Conservation (phyloP, 179 eudicot genomes). For the Silene noctiflora region DNA sequence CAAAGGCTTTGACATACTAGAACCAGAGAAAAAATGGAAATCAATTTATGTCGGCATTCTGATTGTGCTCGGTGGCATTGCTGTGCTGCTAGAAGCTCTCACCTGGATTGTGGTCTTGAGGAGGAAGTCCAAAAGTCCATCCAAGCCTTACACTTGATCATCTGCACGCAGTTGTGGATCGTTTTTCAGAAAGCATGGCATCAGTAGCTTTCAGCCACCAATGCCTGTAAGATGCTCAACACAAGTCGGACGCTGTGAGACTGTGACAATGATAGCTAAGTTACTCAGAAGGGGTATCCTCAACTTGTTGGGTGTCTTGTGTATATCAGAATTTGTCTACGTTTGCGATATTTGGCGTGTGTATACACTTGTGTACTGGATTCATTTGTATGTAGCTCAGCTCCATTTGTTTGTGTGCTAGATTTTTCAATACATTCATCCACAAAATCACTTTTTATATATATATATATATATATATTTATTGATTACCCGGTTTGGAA, state of each 20-base stretch:
- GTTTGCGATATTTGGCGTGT: slow-evolving; percentile 15
- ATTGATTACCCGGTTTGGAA: neutral
- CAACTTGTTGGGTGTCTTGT: slow-evolving; percentile 14
- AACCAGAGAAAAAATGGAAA: slow-evolving; percentile 63
- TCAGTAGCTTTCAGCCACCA: neutral
- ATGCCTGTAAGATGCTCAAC: neutral
- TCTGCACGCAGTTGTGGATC: no score
- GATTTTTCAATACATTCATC: slow-evolving; percentile 3
- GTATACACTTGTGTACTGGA: slow-evolving; percentile 13
- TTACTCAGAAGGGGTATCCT: neutral
- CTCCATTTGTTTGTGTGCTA: slow-evolving; percentile 14
- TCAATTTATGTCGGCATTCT: slow-evolving; percentile 42
- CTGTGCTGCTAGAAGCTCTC: slow-evolving; percentile 48
- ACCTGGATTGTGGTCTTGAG: slow-evolving; percentile 51
- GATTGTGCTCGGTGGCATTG: slow-evolving; percentile 39
- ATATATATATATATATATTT: neutral
- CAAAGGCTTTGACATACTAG: slow-evolving; percentile 61
- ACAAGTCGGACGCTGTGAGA: neutral
- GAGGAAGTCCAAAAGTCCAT: slow-evolving; percentile 33
- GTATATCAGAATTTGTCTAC: neutral
- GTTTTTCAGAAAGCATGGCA: neutral
- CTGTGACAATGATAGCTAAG: neutral
- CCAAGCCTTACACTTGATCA: slow-evolving; percentile 32
- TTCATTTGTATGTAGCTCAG: neutral
- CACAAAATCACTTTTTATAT: neutral